A percentile compares a stretch with the other conserved stretches of the same genome.
Evolutionary conservation across 1,139 yeast species (phyloP).

Genomic region (Taiozyma sp.): DNA sequence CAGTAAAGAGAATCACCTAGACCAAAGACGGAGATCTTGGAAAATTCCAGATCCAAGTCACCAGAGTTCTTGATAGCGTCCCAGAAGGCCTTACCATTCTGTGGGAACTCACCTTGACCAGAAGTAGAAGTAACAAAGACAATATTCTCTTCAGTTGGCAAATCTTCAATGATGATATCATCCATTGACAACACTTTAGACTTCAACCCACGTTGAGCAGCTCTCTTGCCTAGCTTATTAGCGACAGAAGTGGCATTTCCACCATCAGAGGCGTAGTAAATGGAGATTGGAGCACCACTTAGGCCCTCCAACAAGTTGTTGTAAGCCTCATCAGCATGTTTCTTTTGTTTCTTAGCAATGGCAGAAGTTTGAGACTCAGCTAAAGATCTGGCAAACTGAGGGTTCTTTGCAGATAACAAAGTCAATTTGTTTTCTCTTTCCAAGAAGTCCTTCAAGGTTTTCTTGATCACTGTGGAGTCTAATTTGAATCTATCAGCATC

Average conservation of each 20-base stretch:
- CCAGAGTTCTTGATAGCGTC: conserved; percentile 66
- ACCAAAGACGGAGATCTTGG: conserved; percentile 77
- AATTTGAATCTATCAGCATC: conserved; percentile 58
- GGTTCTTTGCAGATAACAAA: conserved; percentile 62
- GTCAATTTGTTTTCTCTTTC: conserved; percentile 88
- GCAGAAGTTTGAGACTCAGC: conserved; percentile 57
- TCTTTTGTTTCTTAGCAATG: conserved; percentile 53
- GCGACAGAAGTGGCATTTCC: conserved; percentile 88
- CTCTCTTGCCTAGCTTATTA: conserved; percentile 77
- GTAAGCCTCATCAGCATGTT: conserved; percentile 73
- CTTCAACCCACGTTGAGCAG: conserved; percentile 81
- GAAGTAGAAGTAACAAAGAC: conserved; percentile 85
- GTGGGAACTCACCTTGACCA: conserved; percentile 98
- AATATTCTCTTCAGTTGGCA: conserved; percentile 75
- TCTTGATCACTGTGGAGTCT: conserved; percentile 78
- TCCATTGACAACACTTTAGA: conserved; percentile 78
- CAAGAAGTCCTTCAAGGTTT: conserved; percentile 71
- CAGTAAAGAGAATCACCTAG: conserved; percentile 93
- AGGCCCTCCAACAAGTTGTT: conserved; percentile 75
- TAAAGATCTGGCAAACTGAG: conserved; percentile 73
- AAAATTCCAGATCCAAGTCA: conserved; percentile 66
- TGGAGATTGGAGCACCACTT: conserved; percentile 88
- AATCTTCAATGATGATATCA: conserved; percentile 74
- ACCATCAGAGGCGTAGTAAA: conserved; percentile 93
- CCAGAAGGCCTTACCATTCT: conserved; percentile 91